Base-by-base conservation (phyloP, 129 eudicot genomes). In the Saussurea involucrata region DNA sequence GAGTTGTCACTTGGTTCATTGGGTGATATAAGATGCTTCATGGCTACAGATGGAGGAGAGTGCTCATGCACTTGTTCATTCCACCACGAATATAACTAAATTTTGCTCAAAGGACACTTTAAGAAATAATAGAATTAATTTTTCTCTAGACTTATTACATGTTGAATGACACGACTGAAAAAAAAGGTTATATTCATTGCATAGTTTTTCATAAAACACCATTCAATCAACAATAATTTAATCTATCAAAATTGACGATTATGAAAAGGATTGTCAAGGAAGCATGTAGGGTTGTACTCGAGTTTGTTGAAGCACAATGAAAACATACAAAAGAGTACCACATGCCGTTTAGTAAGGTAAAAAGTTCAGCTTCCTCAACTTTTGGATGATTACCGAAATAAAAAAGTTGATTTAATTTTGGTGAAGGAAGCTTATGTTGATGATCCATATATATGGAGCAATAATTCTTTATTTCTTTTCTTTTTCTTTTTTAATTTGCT, bases 21-120 rank as follows among this genome's bases (percentile, higher is more conserved):
- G 32, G 55, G 78, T 74, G 58, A 74, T 74, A 34, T 34, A 74
- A 58, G 78, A 60, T 74, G 69, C 78, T 60, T 74, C 40, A 60
- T 7, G 68, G 55, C 68, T 73, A 32, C 55, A 31, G 6, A 72
- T 20, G 11, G 32, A 72, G 53, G 36, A 57, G 53, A 72, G 9
- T 29, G 49, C 49, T 32, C 27, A 55, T 29, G 40, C 20, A 33
- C 20, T 31, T 57, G 68, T 31, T 73, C 57, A 32, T 32, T 58
- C 66, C n/a, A 20, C 37, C 42, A 49, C 27, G 17, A 13, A 71
- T 49, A 71, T 46, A 27, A 27, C 22, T 17, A 34, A 28, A 27
- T 46, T 46, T 46, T 71, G 18, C 40, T 71, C 37, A 27, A 71
- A 20, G 15, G 24, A 46, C 17, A 49, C 44, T 55, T 11, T 20